Evolutionary conservation across 176 grass and related monocot genomes (phyloP).

Genomic region (Oropetium thomaeum): DNA sequence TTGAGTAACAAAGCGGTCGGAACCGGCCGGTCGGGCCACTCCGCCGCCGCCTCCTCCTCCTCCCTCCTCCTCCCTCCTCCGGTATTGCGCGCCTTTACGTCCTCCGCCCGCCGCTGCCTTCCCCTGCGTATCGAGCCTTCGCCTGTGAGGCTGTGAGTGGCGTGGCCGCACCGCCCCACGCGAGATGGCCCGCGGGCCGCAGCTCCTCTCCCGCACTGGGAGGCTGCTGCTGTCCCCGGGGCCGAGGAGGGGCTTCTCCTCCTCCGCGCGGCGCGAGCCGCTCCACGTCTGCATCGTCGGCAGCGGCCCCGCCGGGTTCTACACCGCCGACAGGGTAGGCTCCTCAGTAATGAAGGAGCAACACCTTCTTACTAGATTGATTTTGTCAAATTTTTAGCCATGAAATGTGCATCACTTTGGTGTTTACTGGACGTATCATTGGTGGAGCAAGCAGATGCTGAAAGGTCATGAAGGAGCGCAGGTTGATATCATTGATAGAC

Average conservation of each 20-base stretch:
- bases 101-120: neutral
- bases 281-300: constrained; percentile 86
- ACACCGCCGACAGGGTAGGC: constrained; percentile 82
- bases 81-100: neutral
- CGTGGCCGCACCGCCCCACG: neutral
- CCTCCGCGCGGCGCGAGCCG: constrained; percentile 11
- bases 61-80: too few species aligned
- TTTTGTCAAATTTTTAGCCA: neutral
- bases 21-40: too few species aligned
- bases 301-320: constrained; percentile 88
- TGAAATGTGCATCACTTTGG: neutral
- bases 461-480: constrained; percentile 61
- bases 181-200: constrained; percentile 16
- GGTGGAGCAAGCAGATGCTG: constrained; percentile 57
- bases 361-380: neutral
- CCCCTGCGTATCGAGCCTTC: neutral
- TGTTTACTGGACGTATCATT: neutral
- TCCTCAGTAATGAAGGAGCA: neutral
- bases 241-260: constrained; percentile 40
- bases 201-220: constrained; percentile 20
- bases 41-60: too few species aligned
- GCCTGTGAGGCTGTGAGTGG: neutral
- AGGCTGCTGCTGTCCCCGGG: constrained; percentile 21
- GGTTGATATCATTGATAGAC: constrained; percentile 79
- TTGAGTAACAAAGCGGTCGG: too few species aligned